Conservation (phyloP, 768 basidiomycete species). For the Mycena olivaceomarginata region DNA sequence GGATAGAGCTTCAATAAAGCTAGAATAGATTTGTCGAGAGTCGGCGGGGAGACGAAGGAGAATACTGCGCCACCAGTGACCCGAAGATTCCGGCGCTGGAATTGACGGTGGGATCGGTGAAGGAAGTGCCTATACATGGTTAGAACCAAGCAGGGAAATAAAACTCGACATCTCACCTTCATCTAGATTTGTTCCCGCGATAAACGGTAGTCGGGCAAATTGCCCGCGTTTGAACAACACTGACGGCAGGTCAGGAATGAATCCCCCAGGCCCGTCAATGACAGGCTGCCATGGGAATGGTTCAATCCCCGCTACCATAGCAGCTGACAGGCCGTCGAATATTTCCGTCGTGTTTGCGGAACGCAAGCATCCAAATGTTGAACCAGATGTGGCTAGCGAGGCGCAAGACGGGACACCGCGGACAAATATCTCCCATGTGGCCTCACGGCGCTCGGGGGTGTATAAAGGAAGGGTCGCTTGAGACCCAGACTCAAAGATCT, state of each 20-base stretch:
- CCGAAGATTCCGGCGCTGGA: too few species aligned
- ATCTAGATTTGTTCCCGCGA: conserved; percentile 40
- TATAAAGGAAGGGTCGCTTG: conserved; percentile 48
- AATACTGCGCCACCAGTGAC: too few species aligned
- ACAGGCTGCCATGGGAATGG: conserved; percentile 57
- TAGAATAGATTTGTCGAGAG: too few species aligned
- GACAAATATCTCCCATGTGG: conserved; percentile 54
- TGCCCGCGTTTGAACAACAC: conserved; percentile 44
- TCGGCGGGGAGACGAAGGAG: too few species aligned
- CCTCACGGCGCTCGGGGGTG: conserved; percentile 40
- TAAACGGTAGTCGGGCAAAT: too few species aligned
- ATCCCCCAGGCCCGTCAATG: conserved; percentile 59
- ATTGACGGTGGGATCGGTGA: too few species aligned
- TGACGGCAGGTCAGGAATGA: conserved; percentile 54
- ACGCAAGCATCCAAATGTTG: too few species aligned
- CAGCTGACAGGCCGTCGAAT: conserved; percentile 36
- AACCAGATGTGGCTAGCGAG: too few species aligned
- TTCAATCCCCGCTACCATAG: conserved; percentile 45
- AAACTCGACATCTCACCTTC: conserved; percentile 45
- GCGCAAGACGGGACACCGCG: conserved; percentile 42
- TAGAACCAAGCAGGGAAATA: conserved; percentile 5
- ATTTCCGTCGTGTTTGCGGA: too few species aligned
- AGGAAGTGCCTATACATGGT: too few species aligned
- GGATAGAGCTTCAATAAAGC: too few species aligned
- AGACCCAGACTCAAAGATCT: conserved; percentile 66